Conservation (phyloP, 129 eudicot species). For the Flaveria ramosissima region DNA sequence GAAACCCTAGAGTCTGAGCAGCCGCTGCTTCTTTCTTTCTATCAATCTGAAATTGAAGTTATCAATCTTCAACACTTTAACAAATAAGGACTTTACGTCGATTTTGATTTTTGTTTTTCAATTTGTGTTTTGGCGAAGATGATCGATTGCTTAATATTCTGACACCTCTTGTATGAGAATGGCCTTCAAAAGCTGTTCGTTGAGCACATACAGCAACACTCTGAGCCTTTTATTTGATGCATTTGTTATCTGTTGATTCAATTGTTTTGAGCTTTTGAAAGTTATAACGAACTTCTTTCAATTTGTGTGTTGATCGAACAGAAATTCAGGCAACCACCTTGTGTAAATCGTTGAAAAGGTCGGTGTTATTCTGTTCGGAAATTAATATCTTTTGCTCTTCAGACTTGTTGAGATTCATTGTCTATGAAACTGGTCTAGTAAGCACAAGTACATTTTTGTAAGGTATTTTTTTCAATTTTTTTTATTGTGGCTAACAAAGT, state of each 20-base stretch:
- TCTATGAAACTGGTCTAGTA: conserved; percentile 41
- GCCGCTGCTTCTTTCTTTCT: too few relatives aligned
- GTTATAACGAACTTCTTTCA: too few relatives aligned
- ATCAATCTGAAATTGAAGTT: too few relatives aligned
- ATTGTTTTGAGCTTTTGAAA: too few relatives aligned
- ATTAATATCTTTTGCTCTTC: conserved; percentile 38
- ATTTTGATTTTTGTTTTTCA: background rate
- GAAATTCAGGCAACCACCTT: conserved; percentile 43
- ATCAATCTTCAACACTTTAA: too few relatives aligned
- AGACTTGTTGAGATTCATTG: conserved; percentile 36
- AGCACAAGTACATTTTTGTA: conserved; percentile 29
- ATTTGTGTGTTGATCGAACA: conserved; percentile 10
- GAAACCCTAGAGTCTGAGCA: background rate
- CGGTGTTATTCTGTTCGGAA: conserved; percentile 42
- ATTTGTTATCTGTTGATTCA: too few relatives aligned
- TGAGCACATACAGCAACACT: conserved; percentile 36
- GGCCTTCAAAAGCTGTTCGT: conserved; percentile 19
- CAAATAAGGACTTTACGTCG: background rate
- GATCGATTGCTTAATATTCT: conserved; percentile 33
- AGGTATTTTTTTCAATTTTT: background rate
- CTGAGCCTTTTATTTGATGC: conserved; percentile 14
- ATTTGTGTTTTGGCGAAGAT: background rate
- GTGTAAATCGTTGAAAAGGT: conserved; percentile 5
- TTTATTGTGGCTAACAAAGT: too few relatives aligned
- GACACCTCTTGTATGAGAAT: conserved; percentile 46